These are phyloP conservation scores for Fusarium palustre DNA, from an alignment of 2,329 filamentous ascomycete species.

Conservation along the genomic window DNA sequence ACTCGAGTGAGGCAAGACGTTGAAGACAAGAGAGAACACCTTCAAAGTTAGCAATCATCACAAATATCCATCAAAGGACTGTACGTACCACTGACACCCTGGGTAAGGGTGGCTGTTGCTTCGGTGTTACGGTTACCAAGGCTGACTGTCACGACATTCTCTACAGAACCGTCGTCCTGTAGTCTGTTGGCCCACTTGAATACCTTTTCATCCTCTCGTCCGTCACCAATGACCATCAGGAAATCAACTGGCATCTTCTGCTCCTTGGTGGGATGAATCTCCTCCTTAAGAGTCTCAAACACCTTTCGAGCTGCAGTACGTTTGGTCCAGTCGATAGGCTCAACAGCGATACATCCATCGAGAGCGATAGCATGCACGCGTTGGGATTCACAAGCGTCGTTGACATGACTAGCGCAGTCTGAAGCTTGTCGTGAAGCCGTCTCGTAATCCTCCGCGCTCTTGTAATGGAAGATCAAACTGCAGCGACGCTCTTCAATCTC, in stretches of 20 bases:
- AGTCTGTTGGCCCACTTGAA: conserved; percentile 94
- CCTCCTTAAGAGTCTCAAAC: conserved; percentile 67
- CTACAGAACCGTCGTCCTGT: conserved; percentile 66
- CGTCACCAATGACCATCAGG: conserved; percentile 88
- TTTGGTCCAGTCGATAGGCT: conserved; percentile 89
- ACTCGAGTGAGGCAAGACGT: conserved; percentile 52
- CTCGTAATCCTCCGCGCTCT: conserved; percentile 80
- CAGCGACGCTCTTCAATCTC: conserved; percentile 93
- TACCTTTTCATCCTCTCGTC: conserved; percentile 91
- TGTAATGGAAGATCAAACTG: conserved; percentile 91
- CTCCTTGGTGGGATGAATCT: conserved; percentile 47
- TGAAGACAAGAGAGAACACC: conserved; percentile 59
- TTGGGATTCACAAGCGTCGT: conserved; percentile 88
- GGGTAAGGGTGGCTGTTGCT: conserved; percentile 84
- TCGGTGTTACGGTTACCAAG: conserved; percentile 89
- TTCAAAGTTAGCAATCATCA: conserved; percentile 30
- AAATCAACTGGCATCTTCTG: conserved; percentile 75
- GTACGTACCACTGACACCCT: conserved; percentile 86
- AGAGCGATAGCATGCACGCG: conserved; percentile 85
- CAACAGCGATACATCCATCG: conserved; percentile 84
- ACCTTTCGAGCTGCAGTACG: conserved; percentile 82
- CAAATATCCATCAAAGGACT: neutral
- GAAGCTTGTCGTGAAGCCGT: conserved; percentile 82
- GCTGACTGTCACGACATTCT: conserved; percentile 85
- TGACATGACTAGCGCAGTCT: conserved; percentile 94